Evolutionary conservation across 345 rosid species (phyloP).

Genomic region (Eucalyptus regnans): DNA sequence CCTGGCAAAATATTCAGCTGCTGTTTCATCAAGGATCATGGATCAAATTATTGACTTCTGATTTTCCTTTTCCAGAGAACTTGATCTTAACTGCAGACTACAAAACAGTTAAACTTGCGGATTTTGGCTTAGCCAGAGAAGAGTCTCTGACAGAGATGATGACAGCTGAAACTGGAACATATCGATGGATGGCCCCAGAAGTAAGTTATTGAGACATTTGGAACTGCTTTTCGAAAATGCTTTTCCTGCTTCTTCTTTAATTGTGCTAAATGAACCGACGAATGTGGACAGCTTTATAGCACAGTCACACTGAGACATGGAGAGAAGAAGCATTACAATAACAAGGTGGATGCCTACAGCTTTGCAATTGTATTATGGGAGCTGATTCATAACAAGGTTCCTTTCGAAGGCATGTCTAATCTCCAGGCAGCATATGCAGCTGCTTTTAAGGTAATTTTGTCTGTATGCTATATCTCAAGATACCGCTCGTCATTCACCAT

Average conservation of each 20-base stretch:
- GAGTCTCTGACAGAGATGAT: slow-evolving; percentile 98
- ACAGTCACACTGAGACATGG: slow-evolving; percentile 94
- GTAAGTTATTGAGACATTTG: slow-evolving; percentile 3
- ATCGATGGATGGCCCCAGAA: slow-evolving; percentile 99
- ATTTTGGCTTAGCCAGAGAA: slow-evolving; percentile 98
- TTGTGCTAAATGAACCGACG: neutral
- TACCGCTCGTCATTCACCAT: neutral
- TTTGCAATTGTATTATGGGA: slow-evolving; percentile 99
- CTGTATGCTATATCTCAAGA: neutral
- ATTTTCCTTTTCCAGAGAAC: slow-evolving; percentile 51
- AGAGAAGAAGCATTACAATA: slow-evolving; percentile 94
- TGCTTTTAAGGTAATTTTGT: slow-evolving; percentile 68
- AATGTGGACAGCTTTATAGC: slow-evolving; percentile 68
- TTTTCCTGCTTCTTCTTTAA: neutral
- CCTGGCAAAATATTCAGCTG: neutral
- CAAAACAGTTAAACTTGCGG: slow-evolving; percentile 87
- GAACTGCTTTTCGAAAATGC: neutral
- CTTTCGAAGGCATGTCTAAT: slow-evolving; percentile 99
- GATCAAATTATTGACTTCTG: neutral
- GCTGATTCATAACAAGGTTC: slow-evolving; percentile 86
- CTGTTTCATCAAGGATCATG: neutral
- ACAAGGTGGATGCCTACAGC: slow-evolving; percentile 96
- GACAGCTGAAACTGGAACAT: slow-evolving; percentile 99
- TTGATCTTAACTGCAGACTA: slow-evolving; percentile 79
- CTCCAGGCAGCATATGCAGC: slow-evolving; percentile 99